These are phyloP conservation scores for Emmonsia crescens DNA, from an alignment of 2,329 filamentous ascomycete species.

Conservation along the genomic window DNA sequence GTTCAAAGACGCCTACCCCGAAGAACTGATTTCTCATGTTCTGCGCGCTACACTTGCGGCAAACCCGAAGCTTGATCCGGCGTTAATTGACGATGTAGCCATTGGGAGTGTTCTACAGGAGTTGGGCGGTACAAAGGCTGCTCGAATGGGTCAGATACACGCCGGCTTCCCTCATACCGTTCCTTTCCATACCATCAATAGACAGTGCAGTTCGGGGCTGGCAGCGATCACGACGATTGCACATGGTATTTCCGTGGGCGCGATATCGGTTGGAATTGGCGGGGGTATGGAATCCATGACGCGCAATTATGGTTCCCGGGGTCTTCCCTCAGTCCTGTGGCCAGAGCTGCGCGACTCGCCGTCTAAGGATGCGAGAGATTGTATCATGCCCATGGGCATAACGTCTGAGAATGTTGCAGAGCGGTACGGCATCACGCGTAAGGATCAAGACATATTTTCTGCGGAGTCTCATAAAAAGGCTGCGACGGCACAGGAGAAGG, in stretches of 20 bases:
- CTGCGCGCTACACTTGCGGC: slow-evolving; percentile 58
- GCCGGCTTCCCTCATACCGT: slow-evolving; percentile 63
- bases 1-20: slow-evolving; percentile 80
- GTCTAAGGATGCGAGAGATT: slow-evolving; percentile 64
- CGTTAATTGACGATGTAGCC: slow-evolving; percentile 65
- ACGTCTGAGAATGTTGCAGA: slow-evolving; percentile 81
- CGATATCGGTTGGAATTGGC: slow-evolving; percentile 63
- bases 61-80: slow-evolving; percentile 60
- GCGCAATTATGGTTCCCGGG: slow-evolving; percentile 70
- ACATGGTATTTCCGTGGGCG: slow-evolving; percentile 62
- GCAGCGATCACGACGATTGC: slow-evolving; percentile 66
- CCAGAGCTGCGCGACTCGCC: slow-evolving; percentile 54
- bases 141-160: slow-evolving; percentile 82
- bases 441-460: slow-evolving; percentile 76
- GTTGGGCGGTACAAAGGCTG: slow-evolving; percentile 81
- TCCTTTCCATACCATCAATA: slow-evolving; percentile 75
- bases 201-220: slow-evolving; percentile 70
- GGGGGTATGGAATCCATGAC: slow-evolving; percentile 97
- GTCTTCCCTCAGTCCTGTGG: slow-evolving; percentile 79
- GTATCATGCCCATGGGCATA: slow-evolving; percentile 88
- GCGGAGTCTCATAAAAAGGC: slow-evolving; percentile 64
- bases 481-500: slow-evolving; percentile 54
- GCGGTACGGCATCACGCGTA: slow-evolving; percentile 60
- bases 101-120: slow-evolving; percentile 86
- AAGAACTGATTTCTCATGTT: slow-evolving; percentile 63